A percentile compares a stretch with the other conserved stretches of the same genome.
phyloP scores from a whole-genome alignment of 176 grass and related monocot species.

The Puccinellia tenuiflora region DNA sequence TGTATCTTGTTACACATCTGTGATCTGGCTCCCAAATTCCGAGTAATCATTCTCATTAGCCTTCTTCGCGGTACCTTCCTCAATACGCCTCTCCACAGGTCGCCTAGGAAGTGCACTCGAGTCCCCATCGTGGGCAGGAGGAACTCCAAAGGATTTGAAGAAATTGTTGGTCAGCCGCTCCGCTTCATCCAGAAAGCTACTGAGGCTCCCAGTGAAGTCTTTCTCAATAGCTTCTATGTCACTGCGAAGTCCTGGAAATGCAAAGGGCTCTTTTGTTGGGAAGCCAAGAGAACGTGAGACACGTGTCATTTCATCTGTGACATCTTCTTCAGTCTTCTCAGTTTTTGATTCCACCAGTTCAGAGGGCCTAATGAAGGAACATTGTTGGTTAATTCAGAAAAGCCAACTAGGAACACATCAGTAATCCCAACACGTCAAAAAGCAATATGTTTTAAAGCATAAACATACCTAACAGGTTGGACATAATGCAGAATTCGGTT shows the following conservation, averaged over 20 bases:
- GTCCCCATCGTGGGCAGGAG: slow-evolving; percentile 3
- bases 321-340: slow-evolving; percentile 80
- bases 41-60: slow-evolving; percentile 33
- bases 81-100: slow-evolving; percentile 26
- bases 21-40: slow-evolving; percentile 55
- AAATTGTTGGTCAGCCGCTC: slow-evolving; percentile 53
- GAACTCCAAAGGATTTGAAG: slow-evolving; percentile 44
- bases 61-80: slow-evolving; percentile 16
- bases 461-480: background rate
- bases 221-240: slow-evolving; percentile 72
- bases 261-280: slow-evolving; percentile 40
- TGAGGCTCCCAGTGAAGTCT: slow-evolving; percentile 39
- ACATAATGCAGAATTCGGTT: background rate
- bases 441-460: background rate
- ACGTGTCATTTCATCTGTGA: slow-evolving; percentile 49
- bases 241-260: slow-evolving; percentile 54
- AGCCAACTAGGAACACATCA: no score
- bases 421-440: no score
- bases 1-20: slow-evolving; percentile 51
- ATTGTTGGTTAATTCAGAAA: background rate
- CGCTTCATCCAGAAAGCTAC: slow-evolving; percentile 51
- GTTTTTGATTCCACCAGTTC: slow-evolving; percentile 77
- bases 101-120: slow-evolving; percentile 8
- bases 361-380: slow-evolving; percentile 40
- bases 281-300: slow-evolving; percentile 29